Evolutionary conservation across 768 basidiomycete genomes (phyloP).

Genomic region (Suillus paluster): DNA sequence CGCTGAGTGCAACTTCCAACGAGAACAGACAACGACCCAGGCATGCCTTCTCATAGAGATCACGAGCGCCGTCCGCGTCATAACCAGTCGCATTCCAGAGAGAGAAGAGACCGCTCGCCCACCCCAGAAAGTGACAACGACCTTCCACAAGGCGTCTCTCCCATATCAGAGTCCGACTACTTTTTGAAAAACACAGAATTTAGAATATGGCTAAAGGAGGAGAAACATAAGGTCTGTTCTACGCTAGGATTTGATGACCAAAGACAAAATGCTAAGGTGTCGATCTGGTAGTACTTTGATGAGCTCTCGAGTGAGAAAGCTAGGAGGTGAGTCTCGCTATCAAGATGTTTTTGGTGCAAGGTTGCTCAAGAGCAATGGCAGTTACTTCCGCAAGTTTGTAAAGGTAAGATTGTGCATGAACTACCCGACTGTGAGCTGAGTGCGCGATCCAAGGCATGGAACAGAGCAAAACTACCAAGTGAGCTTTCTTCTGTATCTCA

Average conservation of each 20-base stretch:
- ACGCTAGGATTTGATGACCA: constrained; percentile 41
- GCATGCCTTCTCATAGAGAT: constrained; percentile 22
- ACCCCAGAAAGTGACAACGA: constrained; percentile 48
- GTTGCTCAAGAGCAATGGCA: constrained; percentile 34
- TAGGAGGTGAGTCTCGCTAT: constrained; percentile 55
- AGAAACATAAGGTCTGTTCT: constrained; percentile 56
- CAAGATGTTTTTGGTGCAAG: constrained; percentile 30
- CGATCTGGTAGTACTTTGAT: constrained; percentile 71
- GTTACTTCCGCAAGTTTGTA: constrained; percentile 93
- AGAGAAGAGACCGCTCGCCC: constrained; percentile 37
- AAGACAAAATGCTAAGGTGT: not conserved
- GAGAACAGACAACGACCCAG: not conserved
- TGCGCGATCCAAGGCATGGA: constrained; percentile 64
- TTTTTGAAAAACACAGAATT: constrained; percentile 90
- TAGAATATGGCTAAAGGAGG: constrained; percentile 82
- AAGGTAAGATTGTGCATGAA: constrained; percentile 50
- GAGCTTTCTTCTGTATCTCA: constrained; percentile 9
- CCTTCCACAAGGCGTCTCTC: constrained; percentile 59
- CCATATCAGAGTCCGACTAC: constrained; percentile 84
- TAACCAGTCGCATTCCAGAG: constrained; percentile 33
- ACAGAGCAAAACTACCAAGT: constrained; percentile 76
- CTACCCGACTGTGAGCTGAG: constrained; percentile 8
- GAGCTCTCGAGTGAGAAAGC: constrained; percentile 84
- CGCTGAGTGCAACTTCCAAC: not conserved
- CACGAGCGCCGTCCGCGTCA: not conserved